Evolutionary conservation across 1,139 yeast genomes (phyloP).

Genomic region (Yamadazyma taylorii): DNA sequence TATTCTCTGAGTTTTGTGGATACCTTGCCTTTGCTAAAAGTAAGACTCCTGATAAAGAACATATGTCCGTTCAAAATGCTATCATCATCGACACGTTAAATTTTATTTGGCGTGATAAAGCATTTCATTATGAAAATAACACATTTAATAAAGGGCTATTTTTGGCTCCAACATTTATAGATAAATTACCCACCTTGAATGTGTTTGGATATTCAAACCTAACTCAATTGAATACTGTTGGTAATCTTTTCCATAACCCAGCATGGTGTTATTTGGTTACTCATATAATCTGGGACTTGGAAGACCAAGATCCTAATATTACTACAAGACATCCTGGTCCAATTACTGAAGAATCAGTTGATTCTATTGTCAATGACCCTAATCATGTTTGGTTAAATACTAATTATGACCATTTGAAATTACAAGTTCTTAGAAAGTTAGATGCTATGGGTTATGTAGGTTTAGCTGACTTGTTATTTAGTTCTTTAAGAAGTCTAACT

Average conservation of each 20-base stretch:
- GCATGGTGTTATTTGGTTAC: constrained; percentile 50
- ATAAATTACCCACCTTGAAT: constrained; percentile 36
- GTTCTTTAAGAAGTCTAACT: constrained; percentile 45
- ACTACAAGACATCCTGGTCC: constrained; percentile 48
- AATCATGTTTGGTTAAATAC: constrained; percentile 30
- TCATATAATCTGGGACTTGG: constrained; percentile 45
- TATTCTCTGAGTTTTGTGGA: constrained; percentile 49
- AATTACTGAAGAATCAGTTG: constrained; percentile 32
- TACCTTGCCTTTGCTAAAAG: constrained; percentile 47
- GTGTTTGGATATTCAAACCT: constrained; percentile 24
- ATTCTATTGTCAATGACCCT: constrained; percentile 18
- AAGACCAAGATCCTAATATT: constrained; percentile 35
- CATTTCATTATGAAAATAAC: constrained; percentile 19
- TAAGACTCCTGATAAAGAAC: constrained; percentile 20
- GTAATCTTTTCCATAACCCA: constrained; percentile 56
- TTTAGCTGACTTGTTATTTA: constrained; percentile 43
- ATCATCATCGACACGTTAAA: constrained; percentile 63
- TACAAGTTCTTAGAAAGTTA: constrained; percentile 35
- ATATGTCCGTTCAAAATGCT: constrained; percentile 47
- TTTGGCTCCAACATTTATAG: constrained; percentile 37
- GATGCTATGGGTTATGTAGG: constrained; percentile 42
- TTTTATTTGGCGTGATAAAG: constrained; percentile 60
- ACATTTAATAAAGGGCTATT: constrained; percentile 37
- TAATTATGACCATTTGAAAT: constrained; percentile 38
- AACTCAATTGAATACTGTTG: constrained; percentile 34